Evolutionary conservation across 2,329 filamentous ascomycete species (phyloP).

Genomic region (Hawksworthiomyces lignivorus): DNA sequence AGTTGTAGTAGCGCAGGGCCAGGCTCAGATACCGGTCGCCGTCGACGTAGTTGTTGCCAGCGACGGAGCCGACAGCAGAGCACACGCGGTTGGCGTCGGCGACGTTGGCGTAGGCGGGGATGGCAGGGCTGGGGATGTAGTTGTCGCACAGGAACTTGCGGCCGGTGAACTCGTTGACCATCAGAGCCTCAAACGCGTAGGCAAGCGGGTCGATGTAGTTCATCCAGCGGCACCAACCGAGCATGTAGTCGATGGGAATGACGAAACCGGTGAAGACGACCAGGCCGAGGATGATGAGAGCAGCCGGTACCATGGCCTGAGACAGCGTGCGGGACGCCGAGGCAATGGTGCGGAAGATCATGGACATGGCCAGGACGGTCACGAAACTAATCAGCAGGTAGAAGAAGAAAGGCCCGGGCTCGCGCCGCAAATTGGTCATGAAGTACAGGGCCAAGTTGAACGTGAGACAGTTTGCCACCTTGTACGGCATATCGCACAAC

Average conservation of each 20-base stretch:
- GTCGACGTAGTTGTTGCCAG: constrained; percentile 43
- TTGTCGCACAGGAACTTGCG: constrained; percentile 48
- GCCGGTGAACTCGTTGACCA: constrained; percentile 74
- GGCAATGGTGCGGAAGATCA: constrained; percentile 79
- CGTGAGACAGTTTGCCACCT: constrained; percentile 61
- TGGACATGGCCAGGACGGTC: constrained; percentile 71
- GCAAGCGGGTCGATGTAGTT: constrained; percentile 72
- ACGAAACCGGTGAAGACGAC: constrained; percentile 67
- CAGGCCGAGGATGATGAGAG: constrained; percentile 55
- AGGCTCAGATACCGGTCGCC: constrained; percentile 51
- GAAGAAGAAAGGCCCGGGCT: constrained; percentile 74
- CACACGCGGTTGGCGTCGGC: constrained; percentile 42
- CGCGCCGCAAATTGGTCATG: constrained; percentile 71
- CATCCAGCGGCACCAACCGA: constrained; percentile 75
- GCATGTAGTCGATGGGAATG: constrained; percentile 59
- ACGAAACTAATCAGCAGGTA: constrained; percentile 71
- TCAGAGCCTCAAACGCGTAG: constrained; percentile 72
- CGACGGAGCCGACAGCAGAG: constrained; percentile 47
- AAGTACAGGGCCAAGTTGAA: constrained; percentile 85
- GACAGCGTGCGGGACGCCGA: constrained; percentile 64
- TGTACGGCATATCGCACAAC: constrained; percentile 79
- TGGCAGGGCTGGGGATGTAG: constrained; percentile 33
- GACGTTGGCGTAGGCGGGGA: constrained; percentile 31
- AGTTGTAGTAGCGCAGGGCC: constrained; percentile 47
- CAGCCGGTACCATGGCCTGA: constrained; percentile 54